Evolutionary conservation across 805 yeast species (phyloP).

Genomic region (Ascoidea rubescens): DNA sequence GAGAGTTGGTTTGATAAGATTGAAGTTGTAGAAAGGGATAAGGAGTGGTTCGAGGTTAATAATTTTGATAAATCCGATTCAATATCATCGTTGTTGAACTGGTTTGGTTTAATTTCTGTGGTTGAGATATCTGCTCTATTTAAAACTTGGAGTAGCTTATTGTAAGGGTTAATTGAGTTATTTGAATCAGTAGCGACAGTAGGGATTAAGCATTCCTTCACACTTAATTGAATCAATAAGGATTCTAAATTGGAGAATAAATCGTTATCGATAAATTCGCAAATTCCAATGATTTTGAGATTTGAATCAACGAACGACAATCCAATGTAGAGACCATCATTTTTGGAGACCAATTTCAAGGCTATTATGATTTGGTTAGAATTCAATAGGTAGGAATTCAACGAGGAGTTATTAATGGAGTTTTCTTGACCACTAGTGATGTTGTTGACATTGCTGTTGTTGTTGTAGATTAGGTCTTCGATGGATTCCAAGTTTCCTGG

Average conservation of each 20-base stretch:
- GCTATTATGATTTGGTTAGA: constrained; percentile 13
- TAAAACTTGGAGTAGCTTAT: constrained; percentile 55
- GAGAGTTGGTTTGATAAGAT: constrained; percentile 35
- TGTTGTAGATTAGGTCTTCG: constrained; percentile 49
- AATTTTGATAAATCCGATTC: constrained; percentile 57
- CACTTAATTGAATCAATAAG: constrained; percentile 75
- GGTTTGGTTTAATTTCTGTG: constrained; percentile 41
- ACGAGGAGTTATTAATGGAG: neutral
- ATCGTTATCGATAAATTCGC: constrained; percentile 81
- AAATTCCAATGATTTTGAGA: constrained; percentile 47
- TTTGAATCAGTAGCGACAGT: constrained; percentile 20
- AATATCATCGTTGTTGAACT: constrained; percentile 51
- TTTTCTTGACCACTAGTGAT: constrained; percentile 17
- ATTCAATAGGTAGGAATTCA: neutral
- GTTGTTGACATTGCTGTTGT: constrained; percentile 36
- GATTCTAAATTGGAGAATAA: constrained; percentile 78
- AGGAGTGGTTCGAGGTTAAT: constrained; percentile 11
- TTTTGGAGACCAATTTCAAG: constrained; percentile 25
- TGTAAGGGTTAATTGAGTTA: constrained; percentile 32
- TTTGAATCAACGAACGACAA: constrained; percentile 69
- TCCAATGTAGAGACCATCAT: constrained; percentile 44
- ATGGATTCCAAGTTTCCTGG: constrained; percentile 81
- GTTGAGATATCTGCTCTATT: constrained; percentile 68
- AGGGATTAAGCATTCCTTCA: constrained; percentile 60
- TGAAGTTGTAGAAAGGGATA: constrained; percentile 41